These are phyloP conservation scores for Leccinellum luteum DNA, from an alignment of 768 basidiomycete species.

Conservation along the genomic window DNA sequence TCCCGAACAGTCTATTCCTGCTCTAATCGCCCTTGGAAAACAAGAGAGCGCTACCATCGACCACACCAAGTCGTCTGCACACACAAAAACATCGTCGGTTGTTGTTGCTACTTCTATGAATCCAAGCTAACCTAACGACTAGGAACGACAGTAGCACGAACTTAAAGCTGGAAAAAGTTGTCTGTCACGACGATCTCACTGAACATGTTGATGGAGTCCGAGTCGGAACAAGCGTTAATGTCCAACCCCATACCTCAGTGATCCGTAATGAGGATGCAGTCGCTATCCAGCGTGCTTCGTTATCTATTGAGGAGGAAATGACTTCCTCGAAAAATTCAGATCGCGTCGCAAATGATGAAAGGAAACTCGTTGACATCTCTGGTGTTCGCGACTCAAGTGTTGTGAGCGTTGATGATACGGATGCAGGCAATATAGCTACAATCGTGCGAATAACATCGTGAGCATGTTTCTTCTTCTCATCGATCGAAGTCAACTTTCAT, in stretches of 20 bases:
- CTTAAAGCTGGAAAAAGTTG: neutral
- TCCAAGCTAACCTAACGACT: neutral
- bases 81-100: constrained; percentile 4
- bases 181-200: neutral
- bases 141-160: neutral
- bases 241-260: neutral
- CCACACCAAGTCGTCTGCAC: neutral
- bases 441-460: neutral
- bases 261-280: neutral
- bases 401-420: neutral
- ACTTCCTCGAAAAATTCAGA: neutral
- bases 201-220: neutral
- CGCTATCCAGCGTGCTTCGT: neutral
- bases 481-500: neutral
- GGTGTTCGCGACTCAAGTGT: neutral
- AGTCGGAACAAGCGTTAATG: neutral
- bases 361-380: neutral
- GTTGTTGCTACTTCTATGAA: neutral
- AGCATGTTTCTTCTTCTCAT: neutral
- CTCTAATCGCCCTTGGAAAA: neutral
- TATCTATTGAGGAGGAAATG: neutral
- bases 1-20: neutral
- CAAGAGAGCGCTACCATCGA: neutral
- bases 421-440: neutral
- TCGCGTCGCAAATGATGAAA: neutral